Evolutionary conservation across 495 filamentous ascomycete species (phyloP).

Genomic region (Xylaria intraflava): DNA sequence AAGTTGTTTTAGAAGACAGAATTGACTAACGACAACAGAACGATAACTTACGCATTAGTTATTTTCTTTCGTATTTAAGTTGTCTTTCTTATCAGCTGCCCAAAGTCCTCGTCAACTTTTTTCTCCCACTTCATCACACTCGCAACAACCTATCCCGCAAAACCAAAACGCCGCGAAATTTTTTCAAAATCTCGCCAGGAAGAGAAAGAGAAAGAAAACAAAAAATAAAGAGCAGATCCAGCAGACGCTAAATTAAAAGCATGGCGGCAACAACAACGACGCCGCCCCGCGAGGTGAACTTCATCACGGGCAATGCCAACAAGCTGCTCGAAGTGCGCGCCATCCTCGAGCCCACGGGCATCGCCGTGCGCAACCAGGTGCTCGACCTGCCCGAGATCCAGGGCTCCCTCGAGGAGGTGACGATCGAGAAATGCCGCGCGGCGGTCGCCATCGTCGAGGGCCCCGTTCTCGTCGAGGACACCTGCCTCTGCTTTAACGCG

Average conservation of each 20-base stretch:
- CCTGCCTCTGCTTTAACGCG: conserved; percentile 85
- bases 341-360: conserved; percentile 64
- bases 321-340: conserved; percentile 83
- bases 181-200: neutral
- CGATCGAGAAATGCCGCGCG: conserved; percentile 73
- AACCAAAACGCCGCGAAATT: too few species aligned
- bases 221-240: neutral
- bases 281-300: conserved; percentile 53
- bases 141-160: too few species aligned
- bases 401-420: conserved; percentile 86
- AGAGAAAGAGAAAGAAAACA: neutral
- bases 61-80: too few species aligned
- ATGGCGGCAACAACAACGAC: conserved; percentile 10
- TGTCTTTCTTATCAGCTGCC: too few species aligned
- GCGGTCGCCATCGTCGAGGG: conserved; percentile 68
- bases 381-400: conserved; percentile 86
- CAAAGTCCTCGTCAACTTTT: too few species aligned
- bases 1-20: too few species aligned
- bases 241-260: too few species aligned
- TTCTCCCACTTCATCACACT: too few species aligned
- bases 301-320: conserved; percentile 94
- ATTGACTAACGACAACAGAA: too few species aligned
- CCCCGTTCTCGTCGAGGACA: conserved; percentile 93
- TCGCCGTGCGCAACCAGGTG: conserved; percentile 63
- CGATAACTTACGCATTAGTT: too few species aligned